Evolutionary conservation across 805 yeast species (phyloP), one percentile per base, ranked within the genome.

Genomic region (Candida tibetensis): DNA sequence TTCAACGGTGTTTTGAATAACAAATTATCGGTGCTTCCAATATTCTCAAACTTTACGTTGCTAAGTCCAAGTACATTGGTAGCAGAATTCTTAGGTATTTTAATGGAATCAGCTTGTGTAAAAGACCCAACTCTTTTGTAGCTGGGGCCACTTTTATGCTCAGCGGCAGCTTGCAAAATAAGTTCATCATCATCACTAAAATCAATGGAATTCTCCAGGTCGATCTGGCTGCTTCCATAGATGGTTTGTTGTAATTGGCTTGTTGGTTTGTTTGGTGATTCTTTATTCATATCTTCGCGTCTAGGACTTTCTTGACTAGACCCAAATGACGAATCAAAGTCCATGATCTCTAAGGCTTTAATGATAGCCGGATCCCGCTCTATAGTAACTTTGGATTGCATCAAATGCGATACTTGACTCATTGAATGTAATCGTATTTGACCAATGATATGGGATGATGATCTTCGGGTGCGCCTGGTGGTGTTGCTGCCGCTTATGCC

Each of bases 161-260:
- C 30, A 2, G 36, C 40, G 9, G 43, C 45, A 3, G 49, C 49
- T 29, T 28, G 16, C 32, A 46, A 33, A 1, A 46, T 25, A 12
- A 19, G 28, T 14, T 36, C 40, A 25, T 46, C 50, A 21, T 46
- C 50, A 21, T 44, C 47, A 14, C 45, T 46, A 22, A 44, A 42
- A 18, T 29, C 36, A 18, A 37, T 39, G 18, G 46, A 41, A 18
- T 42, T 41, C n/a, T 28, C 39, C 16, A 29, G 17, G 17, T 30
- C 31, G 2, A 4, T 34, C 10, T 28, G 9, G 25, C 28, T 28
- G 14, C 34, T 12, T 16, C 25, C 17, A 25, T 28, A 17, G 30
- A 17, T 14, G 19, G 30, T 2, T 17, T 30, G 16, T 13, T 21
- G 14, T 10, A 21, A 21, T 10, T 21, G 25, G 25, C 15, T 27